Base-by-base conservation (phyloP, 2,329 filamentous ascomycete species). In the Fusarium cyanostomum region DNA sequence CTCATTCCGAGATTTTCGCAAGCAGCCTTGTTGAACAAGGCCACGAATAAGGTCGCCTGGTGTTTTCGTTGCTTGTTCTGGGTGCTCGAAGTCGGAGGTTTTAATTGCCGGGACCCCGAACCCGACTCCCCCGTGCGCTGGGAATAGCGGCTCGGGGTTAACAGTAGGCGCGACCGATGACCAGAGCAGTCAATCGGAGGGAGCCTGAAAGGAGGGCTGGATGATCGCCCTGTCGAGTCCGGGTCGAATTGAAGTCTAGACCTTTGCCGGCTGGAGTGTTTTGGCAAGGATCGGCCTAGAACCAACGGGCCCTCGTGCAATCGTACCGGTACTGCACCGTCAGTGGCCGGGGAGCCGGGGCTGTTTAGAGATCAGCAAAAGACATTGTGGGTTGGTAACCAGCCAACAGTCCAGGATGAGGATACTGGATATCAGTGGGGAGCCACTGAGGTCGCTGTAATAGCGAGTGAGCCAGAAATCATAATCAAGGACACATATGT, bases 171-270 rank as follows among this genome's bases (percentile, higher is more conserved):
- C 38, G 31, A 37, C 41, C 9, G 31, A 31, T 31, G 12, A 42
- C 18, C 11, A 30, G 37, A 30, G 31, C 34, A 52, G 38, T 52
- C 39, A 52, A 52, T 52, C 39, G 16, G 50, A 45, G 50, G 18
- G 10, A 41, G 49, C 39, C 52, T 35, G 24, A 42, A 45, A 28
- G 31, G 16, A 45, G 39, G 31, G 33, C 48, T 51, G 16, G 44
- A 45, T 28, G 35, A 15, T 60, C 13, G 44, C 24, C 45, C 43
- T 46, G 43, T 24, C 18, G 28, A 35, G 39, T 43, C 56, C 21
- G 62, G 56, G 62, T 59, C 62, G 44, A 62, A 42, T 42, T 39
- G 34, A 18, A 50, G 62, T 66, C 62, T 59, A 56, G 62, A 66
- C 62, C 42, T 59, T 43, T 35, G 10, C 7, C 37, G 33, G 45